Evolutionary conservation across 495 filamentous ascomycete genomes (phyloP), one percentile per base, ranked within the genome.

Genomic region (Xeromyces bisporus): DNA sequence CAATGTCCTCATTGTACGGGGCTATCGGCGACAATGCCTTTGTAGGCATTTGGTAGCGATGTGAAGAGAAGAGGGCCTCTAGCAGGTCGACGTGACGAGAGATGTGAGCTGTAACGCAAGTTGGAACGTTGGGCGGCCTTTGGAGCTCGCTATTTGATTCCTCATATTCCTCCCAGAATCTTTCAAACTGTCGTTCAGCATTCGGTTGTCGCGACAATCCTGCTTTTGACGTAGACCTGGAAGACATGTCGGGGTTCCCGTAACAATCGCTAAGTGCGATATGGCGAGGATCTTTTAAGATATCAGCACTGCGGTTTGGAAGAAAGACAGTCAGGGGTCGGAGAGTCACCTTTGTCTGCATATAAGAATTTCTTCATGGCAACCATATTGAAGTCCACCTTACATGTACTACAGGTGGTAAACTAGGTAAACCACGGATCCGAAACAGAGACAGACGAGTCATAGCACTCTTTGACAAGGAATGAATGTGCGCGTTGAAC

Each of bases 1-100:
- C 60, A 15, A 64, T 46, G 41, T 64, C 57, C 42, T 64, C 60
- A 23, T 64, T 64, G 36, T 60, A 64, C 3, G 50, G 56, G 13
- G 44, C 50, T 9, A 40, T 47, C 5, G 54, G 56, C 11, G 56
- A 51, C 27, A 51, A 37, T 4, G 41, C 15, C 34, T 27, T 34
- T 15, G 41, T 18, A 15, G 43, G 35, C n/a, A 41, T 41, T 18
- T 44, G 51, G 18, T 49, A 36, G 10, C 40, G 50, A 28, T 58
- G 42, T 0, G 50, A 41, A 7, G 47, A 40, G 21, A 42, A 46
- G 15, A 64, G 20, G 5, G 60, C 57, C 31, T 57, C 57, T 27
- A 62, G 41, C 15, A 64, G 37, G 37, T 64, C 60, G 28, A 64
- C 46, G 44, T 64, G 53, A 14, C 56, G 47, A 21, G 41, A 26